Conservation (phyloP, 2,329 filamentous ascomycete genomes). For the Ambrosiella cleistominuta region DNA sequence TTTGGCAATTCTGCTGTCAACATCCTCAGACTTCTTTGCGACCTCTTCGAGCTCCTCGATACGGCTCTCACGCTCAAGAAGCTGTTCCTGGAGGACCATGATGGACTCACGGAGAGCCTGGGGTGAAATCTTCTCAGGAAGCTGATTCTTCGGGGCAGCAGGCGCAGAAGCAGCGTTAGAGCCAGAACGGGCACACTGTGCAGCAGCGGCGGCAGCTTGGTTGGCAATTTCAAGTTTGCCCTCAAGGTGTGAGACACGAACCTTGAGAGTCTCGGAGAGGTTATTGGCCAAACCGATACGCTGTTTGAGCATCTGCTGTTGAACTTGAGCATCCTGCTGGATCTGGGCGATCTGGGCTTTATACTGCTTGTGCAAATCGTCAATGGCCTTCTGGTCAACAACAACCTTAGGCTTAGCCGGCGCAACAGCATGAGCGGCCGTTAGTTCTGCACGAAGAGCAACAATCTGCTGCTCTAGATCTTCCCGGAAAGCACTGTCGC, state of each 20-base stretch:
- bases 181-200: conserved; percentile 49
- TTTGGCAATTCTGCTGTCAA: conserved; percentile 68
- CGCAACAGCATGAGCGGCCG: conserved; percentile 51
- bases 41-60: conserved; percentile 77
- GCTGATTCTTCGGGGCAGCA: conserved; percentile 16
- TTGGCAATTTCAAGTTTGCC: conserved; percentile 84
- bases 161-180: conserved; percentile 24
- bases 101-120: conserved; percentile 93
- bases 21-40: conserved; percentile 54
- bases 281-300: conserved; percentile 66
- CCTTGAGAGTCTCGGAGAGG: conserved; percentile 70
- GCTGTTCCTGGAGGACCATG: conserved; percentile 86
- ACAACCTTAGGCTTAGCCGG: conserved; percentile 61
- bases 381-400: conserved; percentile 51
- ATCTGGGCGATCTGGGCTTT: conserved; percentile 55
- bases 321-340: conserved; percentile 63
- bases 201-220: conserved; percentile 69
- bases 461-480: conserved; percentile 66
- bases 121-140: conserved; percentile 77
- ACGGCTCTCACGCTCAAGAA: conserved; percentile 78
- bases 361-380: conserved; percentile 60
- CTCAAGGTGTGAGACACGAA: conserved; percentile 68
- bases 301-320: conserved; percentile 65
- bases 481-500: conserved; percentile 62
- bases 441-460: conserved; percentile 61